Percentiles rank a stretch among this genome's conserved stretches.
phyloP scores from a whole-genome alignment of 345 rosid species.

The Schrenkiella parvula region DNA sequence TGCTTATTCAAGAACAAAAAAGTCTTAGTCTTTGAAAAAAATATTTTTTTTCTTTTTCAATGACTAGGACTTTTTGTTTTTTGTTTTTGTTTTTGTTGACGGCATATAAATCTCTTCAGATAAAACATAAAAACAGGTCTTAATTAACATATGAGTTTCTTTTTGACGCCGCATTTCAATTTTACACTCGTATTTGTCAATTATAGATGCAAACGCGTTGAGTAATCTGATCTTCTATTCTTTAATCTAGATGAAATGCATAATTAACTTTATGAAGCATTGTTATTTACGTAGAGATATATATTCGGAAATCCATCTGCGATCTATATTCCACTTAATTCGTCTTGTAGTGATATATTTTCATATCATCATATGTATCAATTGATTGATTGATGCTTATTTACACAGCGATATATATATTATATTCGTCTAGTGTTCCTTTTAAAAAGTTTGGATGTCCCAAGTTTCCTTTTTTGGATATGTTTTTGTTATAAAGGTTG shows the following conservation, averaged over 20 bases:
- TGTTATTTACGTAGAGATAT: conserved; percentile 3
- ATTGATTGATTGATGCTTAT: conserved; percentile 21
- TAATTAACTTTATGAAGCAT: not conserved
- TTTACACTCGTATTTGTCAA: not conserved
- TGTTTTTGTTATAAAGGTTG: conserved; percentile 22
- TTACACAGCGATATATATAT: not conserved
- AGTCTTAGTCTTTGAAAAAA: not conserved
- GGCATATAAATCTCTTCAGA: not conserved
- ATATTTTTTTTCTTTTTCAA: not conserved
- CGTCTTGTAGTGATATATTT: conserved; percentile 6
- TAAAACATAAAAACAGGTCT: not conserved
- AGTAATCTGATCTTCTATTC: not conserved
- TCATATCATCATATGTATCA: not conserved
- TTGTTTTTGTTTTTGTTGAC: too few relatives aligned
- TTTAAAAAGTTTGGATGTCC: conserved; percentile 25
- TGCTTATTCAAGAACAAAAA: too few relatives aligned
- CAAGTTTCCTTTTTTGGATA: conserved; percentile 28
- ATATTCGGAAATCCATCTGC: conserved; percentile 7
- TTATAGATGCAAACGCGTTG: not conserved
- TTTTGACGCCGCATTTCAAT: not conserved
- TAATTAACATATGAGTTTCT: not conserved
- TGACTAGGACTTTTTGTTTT: too few relatives aligned
- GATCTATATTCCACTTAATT: conserved; percentile 3
- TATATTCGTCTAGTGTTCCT: conserved; percentile 11
- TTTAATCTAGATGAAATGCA: not conserved